Evolutionary conservation across 441 rosid genomes (phyloP), one percentile per base, ranked within the genome.

Genomic region (Geranium incanum): DNA sequence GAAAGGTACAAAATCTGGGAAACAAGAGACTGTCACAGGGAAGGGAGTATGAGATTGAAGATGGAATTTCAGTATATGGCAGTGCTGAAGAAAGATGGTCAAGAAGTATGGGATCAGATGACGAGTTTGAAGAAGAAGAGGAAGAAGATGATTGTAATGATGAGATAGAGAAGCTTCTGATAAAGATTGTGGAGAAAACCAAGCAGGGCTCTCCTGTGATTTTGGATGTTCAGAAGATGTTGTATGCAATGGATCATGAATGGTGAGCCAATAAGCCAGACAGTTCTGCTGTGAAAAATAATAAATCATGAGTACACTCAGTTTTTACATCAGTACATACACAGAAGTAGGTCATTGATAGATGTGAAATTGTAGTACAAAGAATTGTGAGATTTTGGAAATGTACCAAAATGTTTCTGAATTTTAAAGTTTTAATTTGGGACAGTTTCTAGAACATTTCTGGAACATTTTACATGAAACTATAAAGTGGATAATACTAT

Each of bases 81-180:
- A 28, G 1, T 5, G 39, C 23, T 15, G 52, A 71, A 43, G 68
- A 6, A 38, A 67, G 68, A 50, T 38, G 48, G 48, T 16, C 45
- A 70, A 16, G 39, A 55, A 74, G 71, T 69, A 39, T 71, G 59
- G 52, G 55, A 67, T 73, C 71, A 13, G 68, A 65, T 64, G 65
- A 13, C 3, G 39, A 9, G 50, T 59, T 19, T 36, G 67, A 16
- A 19, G 21, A 28, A 21, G 73, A 59, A 18, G 67, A 65, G 4
- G 69, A 66, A 28, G 74, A 63, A n/a, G 13, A 69, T 28, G 72
- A 52, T 33, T 39, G 48, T n/a, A 66, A 67, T 19, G 75, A 72
- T 33, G 75, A 66, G 37, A 52, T 33, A 5, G 64, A 60, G n/a
- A 55, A 19, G 70, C 50, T 36, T 1, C 39, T 72, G 21, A 67